Base-by-base conservation (phyloP, 2,329 filamentous ascomycete genomes). In the Stachybotrys chlorohalonatus region DNA sequence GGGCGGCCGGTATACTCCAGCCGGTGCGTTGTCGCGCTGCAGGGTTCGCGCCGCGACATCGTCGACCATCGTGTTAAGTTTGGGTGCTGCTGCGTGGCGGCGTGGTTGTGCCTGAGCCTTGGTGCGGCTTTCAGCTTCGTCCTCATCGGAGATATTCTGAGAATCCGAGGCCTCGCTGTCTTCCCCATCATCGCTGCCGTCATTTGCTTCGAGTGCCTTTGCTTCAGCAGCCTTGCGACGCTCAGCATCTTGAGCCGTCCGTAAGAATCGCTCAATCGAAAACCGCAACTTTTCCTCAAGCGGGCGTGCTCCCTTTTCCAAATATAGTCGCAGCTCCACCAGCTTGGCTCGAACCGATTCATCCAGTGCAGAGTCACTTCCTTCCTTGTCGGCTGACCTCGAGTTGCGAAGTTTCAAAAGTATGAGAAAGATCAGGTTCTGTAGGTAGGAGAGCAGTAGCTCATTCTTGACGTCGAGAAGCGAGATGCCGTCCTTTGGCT, bases 391-490 rank as follows among this genome's bases (percentile, higher is more conserved):
- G 30, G 61, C 60, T 0, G 62, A 54, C 55, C 70, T 73, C 6
- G 69, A 60, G 66, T 84, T 83, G 56, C 89, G 84, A 17, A 97
- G 71, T 65, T 95, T 93, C 45, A 95, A 72, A 1, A 96, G 75
- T 49, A 95, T 87, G 47, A 96, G 75, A 62, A 95, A 95, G 49
- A 94, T 89, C 5, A 97, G 83, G 64, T 96, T 95, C 65, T 99
- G 93, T 0, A 99, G 79, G 71, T 99, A 99, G 5, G 93, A 93
- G 46, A 99, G 84, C 16, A 99, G 84, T n/a, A 99, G 80, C 68
- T 99, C 94, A 72, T 95, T 97, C 75, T 99, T 99, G 60, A 90
- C 85, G 67, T 97, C 91, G 64, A 99, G 85, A 1, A 99, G 83
- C 0, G 94, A 96, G 56, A 99, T 94, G 66, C 94, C 93, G 64